Evolutionary conservation across 352 stramenopile genomes (phyloP), one percentile per base, ranked within the genome.

Genomic region (Peronospora destructor): DNA sequence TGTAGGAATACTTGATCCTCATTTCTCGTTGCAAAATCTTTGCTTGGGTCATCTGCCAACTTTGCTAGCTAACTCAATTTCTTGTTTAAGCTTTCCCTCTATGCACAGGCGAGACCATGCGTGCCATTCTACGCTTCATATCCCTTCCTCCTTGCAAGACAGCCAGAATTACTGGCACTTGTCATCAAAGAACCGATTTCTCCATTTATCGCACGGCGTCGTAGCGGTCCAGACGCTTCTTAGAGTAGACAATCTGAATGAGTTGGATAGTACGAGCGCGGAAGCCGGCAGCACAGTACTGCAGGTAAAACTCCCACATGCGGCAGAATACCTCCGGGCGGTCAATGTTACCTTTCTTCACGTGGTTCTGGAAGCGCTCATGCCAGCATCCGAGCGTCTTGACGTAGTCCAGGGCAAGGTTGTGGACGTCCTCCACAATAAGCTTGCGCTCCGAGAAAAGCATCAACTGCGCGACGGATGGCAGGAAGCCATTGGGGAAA

Each of bases 231-330:
- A 49, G 38, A 44, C 76, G 73, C 60, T 90, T 88, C 77, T 92
- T 92, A 29, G 82, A 90, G 68, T 84, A 92, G 45, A 92, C 75
- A 52, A 90, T 66, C 65, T 92, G 82, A 59, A 73, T 70, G 13
- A 92, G 67, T 61, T 90, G 78, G 59, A 92, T 88, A 51, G 78
- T 92, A 59, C 82, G 78, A 41, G 82, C 78, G 34, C 82, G 82
- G 73, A 95, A 95, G 49, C 82, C 85, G n/a, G 85, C 84, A 40
- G 84, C 81, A 61, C 85, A 95, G 75, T 95, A 95, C 49, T 76
- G 66, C 49, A 95, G 66, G 72, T 95, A 95, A 61, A 85, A 94
- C 49, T 94, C 80, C 79, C 81, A 95, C 80, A 92, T 91, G 51
- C 85, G 82, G 52, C 82, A 74, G 60, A 93, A 95, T 2, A 90